Percentiles rank a stretch among this genome's conserved stretches.
phyloP scores from a whole-genome alignment of 768 basidiomycete genomes.

The Rhizopogon vinicolor region DNA sequence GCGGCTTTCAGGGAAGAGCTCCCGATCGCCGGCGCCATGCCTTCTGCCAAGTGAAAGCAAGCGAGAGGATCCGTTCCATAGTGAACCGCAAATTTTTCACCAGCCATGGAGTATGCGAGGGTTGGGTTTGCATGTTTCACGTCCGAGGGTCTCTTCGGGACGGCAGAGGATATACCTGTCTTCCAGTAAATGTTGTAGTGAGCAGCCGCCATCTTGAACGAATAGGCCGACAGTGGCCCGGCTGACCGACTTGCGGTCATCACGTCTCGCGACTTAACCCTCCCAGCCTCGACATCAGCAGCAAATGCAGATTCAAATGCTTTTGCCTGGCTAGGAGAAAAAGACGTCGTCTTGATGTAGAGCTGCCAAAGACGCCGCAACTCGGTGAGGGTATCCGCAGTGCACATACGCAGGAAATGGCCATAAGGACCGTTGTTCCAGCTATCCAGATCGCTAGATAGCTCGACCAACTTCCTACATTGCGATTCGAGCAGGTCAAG shows the following conservation, averaged over 20 bases:
- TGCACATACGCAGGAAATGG: conserved; percentile 18
- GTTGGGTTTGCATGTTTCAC: conserved; percentile 24
- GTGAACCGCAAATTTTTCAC: conserved; percentile 21
- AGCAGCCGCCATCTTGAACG: not conserved
- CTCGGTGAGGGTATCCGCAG: conserved; percentile 17
- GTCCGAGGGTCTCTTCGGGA: conserved; percentile 7
- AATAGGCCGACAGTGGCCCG: conserved; percentile 17
- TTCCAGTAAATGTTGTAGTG: conserved; percentile 25
- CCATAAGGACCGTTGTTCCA: conserved; percentile 26
- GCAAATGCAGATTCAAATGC: conserved; percentile 12
- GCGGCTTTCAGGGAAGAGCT: not conserved
- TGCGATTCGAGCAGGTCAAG: conserved; percentile 21
- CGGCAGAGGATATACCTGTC: conserved; percentile 21
- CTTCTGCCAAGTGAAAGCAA: conserved; percentile 29
- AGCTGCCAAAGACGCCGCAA: conserved; percentile 18
- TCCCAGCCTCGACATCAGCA: conserved; percentile 16
- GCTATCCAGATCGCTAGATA: conserved; percentile 12
- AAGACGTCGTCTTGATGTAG: conserved; percentile 11
- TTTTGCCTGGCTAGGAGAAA: conserved; percentile 6
- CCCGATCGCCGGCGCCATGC: conserved; percentile 7
- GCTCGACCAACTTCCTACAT: conserved; percentile 17
- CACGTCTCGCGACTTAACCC: not conserved
- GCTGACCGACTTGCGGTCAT: conserved; percentile 21
- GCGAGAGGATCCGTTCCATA: conserved; percentile 25
- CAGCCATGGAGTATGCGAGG: conserved; percentile 20